These are phyloP conservation scores for Firmiana major DNA, from an alignment of 345 rosid genomes.

Conservation along the genomic window DNA sequence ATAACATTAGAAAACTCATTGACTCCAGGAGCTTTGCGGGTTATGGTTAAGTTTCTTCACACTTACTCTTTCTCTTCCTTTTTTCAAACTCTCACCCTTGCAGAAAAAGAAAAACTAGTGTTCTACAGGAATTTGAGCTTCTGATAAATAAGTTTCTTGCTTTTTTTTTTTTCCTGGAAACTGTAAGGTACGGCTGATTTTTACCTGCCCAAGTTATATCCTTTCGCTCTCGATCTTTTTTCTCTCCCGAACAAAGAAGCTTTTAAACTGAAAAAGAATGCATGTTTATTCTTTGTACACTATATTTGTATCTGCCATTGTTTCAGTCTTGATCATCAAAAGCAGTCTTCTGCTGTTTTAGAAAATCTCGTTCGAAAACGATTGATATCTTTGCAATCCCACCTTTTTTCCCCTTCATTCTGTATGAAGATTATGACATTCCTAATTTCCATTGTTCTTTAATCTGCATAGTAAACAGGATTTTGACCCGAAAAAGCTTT, in stretches of 20 bases:
- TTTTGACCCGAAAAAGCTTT: not conserved
- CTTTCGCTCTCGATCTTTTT: not conserved
- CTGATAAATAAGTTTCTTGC: not conserved
- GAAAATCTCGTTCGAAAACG: slow-evolving; percentile 28
- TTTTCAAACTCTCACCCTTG: too few species aligned
- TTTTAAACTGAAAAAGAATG: not conserved
- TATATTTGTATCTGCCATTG: slow-evolving; percentile 5
- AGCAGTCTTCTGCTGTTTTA: slow-evolving; percentile 6
- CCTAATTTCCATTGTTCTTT: slow-evolving; percentile 16
- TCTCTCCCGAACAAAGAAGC: not conserved
- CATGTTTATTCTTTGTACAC: not conserved
- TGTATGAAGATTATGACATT: not conserved
- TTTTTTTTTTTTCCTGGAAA: not conserved
- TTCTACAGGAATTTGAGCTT: not conserved
- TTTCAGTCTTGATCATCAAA: slow-evolving; percentile 3
- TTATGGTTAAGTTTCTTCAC: not conserved
- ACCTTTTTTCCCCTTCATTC: not conserved
- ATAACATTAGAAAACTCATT: not conserved
- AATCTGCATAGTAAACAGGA: slow-evolving; percentile 2
- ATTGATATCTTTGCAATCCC: slow-evolving; percentile 13
- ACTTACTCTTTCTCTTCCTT: not conserved
- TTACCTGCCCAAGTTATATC: not conserved
- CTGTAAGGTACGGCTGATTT: slow-evolving; percentile 14
- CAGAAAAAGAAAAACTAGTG: not conserved
- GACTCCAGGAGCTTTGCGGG: not conserved